Conservation (phyloP, 2,329 filamentous ascomycete genomes). For the Periconia macrospinosa region DNA sequence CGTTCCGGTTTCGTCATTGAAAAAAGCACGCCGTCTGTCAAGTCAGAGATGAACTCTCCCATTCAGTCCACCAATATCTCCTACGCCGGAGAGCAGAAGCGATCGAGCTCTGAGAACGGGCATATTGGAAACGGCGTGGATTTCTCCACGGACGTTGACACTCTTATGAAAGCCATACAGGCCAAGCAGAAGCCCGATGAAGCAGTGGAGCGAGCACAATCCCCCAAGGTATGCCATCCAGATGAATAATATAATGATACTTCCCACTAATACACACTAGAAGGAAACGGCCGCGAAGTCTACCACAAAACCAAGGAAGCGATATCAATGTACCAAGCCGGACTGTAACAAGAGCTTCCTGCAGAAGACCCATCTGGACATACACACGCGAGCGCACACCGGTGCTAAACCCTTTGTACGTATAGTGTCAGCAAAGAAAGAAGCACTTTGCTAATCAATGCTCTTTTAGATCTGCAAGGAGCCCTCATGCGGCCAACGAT, state of each 20-base stretch:
- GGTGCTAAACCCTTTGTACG: slow-evolving; percentile 88
- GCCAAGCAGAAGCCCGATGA: slow-evolving; percentile 56
- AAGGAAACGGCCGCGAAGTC: slow-evolving; percentile 25
- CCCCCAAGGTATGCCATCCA: slow-evolving; percentile 33
- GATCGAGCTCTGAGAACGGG: slow-evolving; percentile 48
- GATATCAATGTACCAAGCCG: slow-evolving; percentile 73
- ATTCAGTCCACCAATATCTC: slow-evolving; percentile 42
- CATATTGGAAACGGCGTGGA: slow-evolving; percentile 51
- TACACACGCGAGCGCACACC: slow-evolving; percentile 85
- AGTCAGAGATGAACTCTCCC: slow-evolving; percentile 48
- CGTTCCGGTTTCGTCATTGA: slow-evolving; percentile 27
- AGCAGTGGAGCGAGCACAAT: slow-evolving; percentile 18
- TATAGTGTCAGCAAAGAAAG: not conserved
- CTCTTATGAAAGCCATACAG: slow-evolving; percentile 87
- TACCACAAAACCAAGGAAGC: slow-evolving; percentile 57
- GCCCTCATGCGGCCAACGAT: slow-evolving; percentile 73
- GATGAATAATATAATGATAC: not conserved
- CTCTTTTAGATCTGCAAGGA: slow-evolving; percentile 63
- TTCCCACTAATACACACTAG: slow-evolving; percentile 12
- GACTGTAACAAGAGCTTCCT: slow-evolving; percentile 81
- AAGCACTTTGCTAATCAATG: slow-evolving; percentile 4
- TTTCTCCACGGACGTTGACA: slow-evolving; percentile 83
- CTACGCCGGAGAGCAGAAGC: slow-evolving; percentile 44
- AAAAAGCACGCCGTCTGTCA: slow-evolving; percentile 41
- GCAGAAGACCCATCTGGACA: slow-evolving; percentile 91